Evolutionary conservation across 345 rosid species (phyloP), one percentile per base, ranked within the genome.

Genomic region (Euphorbia tirucalli): DNA sequence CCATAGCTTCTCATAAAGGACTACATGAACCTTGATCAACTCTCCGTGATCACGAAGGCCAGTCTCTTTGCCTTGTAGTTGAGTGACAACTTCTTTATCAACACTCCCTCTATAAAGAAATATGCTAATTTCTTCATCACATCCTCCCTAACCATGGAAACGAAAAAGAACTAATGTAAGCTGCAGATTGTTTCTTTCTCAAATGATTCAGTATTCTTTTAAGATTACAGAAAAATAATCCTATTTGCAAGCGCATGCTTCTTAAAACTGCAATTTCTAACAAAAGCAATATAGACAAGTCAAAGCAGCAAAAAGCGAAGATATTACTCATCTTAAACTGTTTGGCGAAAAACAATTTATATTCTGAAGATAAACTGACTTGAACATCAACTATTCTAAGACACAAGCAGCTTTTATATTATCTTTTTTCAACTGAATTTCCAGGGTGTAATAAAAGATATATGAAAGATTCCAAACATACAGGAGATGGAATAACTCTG

Each of bases 91-190:
- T 65, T 87, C 93, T 73, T 81, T 78, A 37, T 80, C 85, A n/a
- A 94, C 92, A 65, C 64, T 10, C 39, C 82, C 84, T 87, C 81
- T 85, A 75, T 87, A 92, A 13, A 92, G 82, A 78, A 90, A 90
- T 76, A 94, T 57, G 58, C 95, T 78, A 55, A 94, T 68, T 81
- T 89, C 97, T 84, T 94, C 97, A 64, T 94, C 97, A n/a, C 97
- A 90, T 25, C 97, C 96, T 75, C 98, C 98, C 98, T 90, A 70
- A 8, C 19, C 65, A 84, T 24, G 70, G 27, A 49, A 74, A 73
- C 48, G 31, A 55, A 70, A 52, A 43, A 59, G 61, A 61, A 55
- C 21, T 15, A 57, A 43, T 21, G 18, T 35, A 64, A 72, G 14
- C 48, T 28, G 13, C 65, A 41, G 49, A 54, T 41, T 35, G 50